Base-by-base conservation (phyloP, 2,329 filamentous ascomycete species). In the Pseudocercospora fuligena region DNA sequence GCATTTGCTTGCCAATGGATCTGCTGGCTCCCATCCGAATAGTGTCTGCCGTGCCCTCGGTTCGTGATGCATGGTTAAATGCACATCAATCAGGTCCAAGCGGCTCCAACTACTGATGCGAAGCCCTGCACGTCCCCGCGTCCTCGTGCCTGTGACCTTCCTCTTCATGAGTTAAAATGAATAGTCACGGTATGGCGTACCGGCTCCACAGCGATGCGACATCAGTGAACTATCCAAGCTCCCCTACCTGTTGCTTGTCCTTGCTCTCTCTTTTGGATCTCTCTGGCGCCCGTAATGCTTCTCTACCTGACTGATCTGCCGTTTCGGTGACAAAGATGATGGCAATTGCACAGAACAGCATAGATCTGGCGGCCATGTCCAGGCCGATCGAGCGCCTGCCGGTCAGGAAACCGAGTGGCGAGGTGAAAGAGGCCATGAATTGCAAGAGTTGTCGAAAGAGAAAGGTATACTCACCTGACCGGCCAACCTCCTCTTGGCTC, bases 391-490 rank as follows among this genome's bases (percentile, higher is more conserved):
- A 94, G 80, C 88, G 92, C 68, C 82, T 94, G 71, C 90, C 91
- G 27, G 85, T 89, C 63, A 88, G 90, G 69, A 88, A 90, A 49
- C 83, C 88, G 80, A 89, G 86, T 79, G 90, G 88, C 74, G 91
- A 95, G 78, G 92, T 91, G 47, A 89, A 91, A 74, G 93, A 96
- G 83, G 92, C 91, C 36, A 97, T 97, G 93, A 97, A 97, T 79
- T 97, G 93, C 88, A 96, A 97, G 80, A 95, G 92, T 64, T 97
- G 93, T 83, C 88, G 93, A 73, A 96, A 96, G 81, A 87, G 93
- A 82, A 97, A 97, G 90, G 92, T 94, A n/a, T 46, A 33, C 54
- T 56, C 31, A 57, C 29, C 36, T 47, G 25, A 61, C 59, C 59
- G 29, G 29, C 59, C 59, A 51, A 25, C 40, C 59, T 51, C 40